A percentile compares a stretch with the other conserved stretches of the same genome.
Conservation (phyloP, 2,329 filamentous ascomycete genomes). For the Fusarium coicis region DNA sequence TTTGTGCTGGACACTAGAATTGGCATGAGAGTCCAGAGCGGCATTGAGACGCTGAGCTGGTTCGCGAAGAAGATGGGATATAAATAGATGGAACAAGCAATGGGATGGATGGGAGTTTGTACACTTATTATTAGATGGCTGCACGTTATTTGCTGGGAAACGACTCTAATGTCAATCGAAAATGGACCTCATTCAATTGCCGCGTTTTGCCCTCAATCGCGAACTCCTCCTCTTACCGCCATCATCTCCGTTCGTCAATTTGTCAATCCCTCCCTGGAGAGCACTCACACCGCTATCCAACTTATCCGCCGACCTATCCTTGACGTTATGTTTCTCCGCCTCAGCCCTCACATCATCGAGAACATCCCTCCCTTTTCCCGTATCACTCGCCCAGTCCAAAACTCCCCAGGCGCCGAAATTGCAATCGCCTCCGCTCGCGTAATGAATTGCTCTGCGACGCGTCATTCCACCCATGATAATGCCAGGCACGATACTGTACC, state of each 20-base stretch:
- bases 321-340: conserved; percentile 65
- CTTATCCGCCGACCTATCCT: conserved; percentile 53
- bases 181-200: not conserved
- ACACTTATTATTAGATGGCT: conserved; percentile 22
- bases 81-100: conserved; percentile 21
- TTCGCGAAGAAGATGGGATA: conserved; percentile 57
- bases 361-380: conserved; percentile 61
- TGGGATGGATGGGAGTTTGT: conserved; percentile 2
- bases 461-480: conserved; percentile 64
- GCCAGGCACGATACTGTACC: conserved; percentile 70
- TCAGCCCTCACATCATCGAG: conserved; percentile 66
- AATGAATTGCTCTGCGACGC: conserved; percentile 60
- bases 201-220: conserved; percentile 40
- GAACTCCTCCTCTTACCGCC: conserved; percentile 44
- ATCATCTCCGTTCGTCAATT: conserved; percentile 42
- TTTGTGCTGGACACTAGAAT: conserved; percentile 81
- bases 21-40: conserved; percentile 78
- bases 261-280: conserved; percentile 49
- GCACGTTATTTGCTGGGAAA: not conserved
- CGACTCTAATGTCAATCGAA: not conserved
- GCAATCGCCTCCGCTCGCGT: conserved; percentile 64
- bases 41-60: conserved; percentile 72
- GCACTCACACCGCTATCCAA: conserved; percentile 47
- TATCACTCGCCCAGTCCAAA: conserved; percentile 70
- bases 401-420: conserved; percentile 73